A percentile compares a stretch with the other conserved stretches of the same genome.
Conservation (phyloP, 1,139 yeast genomes). For the Saccharomycopsis hybrid region DNA sequence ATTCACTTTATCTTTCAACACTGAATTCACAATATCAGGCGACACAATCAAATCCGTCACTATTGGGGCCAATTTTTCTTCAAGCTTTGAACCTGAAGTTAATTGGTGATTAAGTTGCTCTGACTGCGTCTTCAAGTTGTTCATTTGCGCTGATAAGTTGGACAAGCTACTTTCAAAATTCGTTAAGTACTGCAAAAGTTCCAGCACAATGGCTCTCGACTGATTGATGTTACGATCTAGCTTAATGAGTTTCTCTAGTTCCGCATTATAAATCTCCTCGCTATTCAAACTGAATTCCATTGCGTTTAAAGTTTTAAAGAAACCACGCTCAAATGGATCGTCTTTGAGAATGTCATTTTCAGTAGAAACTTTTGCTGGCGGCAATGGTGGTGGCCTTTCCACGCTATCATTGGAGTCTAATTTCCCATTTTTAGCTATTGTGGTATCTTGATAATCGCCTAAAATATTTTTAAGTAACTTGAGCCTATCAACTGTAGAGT, state of each 20-base stretch:
- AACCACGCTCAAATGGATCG: constrained; percentile 8
- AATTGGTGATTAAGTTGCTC: constrained; percentile 52
- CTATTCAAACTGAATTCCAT: background rate
- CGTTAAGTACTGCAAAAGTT: constrained; percentile 22
- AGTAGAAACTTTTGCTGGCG: constrained; percentile 9
- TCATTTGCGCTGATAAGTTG: constrained; percentile 53
- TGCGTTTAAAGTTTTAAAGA: background rate
- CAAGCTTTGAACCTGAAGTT: constrained; percentile 46
- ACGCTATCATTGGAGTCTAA: too few species aligned
- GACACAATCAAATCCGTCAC: constrained; percentile 71
- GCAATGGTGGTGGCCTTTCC: constrained; percentile 7
- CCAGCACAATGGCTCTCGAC: constrained; percentile 2
- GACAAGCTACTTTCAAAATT: constrained; percentile 54
- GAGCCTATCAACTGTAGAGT: too few species aligned
- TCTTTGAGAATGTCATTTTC: constrained; percentile 5
- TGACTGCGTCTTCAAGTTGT: constrained; percentile 51
- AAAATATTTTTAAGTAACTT: too few species aligned
- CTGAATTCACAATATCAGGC: constrained; percentile 51
- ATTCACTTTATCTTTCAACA: constrained; percentile 43
- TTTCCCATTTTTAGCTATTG: too few species aligned
- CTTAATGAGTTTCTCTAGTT: background rate
- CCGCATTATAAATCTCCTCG: constrained; percentile 1
- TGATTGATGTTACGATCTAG: background rate
- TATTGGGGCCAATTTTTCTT: constrained; percentile 58
- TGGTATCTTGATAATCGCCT: too few species aligned